Evolutionary conservation across 331 rosid species (phyloP).

Genomic region (Cucumis variabilis): DNA sequence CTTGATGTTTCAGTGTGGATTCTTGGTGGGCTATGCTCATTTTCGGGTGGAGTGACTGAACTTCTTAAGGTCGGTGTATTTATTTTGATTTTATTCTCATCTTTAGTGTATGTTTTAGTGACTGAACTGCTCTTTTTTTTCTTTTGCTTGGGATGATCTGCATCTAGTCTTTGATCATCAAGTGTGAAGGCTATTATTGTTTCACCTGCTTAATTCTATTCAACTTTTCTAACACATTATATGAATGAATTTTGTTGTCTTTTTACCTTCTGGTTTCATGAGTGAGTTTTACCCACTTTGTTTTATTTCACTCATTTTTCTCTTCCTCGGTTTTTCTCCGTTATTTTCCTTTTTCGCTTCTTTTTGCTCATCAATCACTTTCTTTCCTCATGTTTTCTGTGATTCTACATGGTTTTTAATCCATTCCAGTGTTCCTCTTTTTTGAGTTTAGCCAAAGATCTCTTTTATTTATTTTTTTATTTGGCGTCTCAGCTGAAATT

Average conservation of each 20-base stretch:
- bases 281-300: no score
- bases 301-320: slow-evolving; percentile 20
- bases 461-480: not conserved
- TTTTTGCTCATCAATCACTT: slow-evolving; percentile 10
- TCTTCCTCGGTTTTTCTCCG: slow-evolving; percentile 20
- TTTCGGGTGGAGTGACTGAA: slow-evolving; percentile 11
- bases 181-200: no score
- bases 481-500: not conserved
- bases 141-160: not conserved
- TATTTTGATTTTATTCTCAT: not conserved
- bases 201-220: no score
- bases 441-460: slow-evolving; percentile 21
- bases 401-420: not conserved
- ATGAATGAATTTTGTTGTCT: no score
- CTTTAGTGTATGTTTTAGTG: no score
- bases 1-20: slow-evolving; percentile 12
- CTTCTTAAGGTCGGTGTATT: not conserved
- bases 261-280: no score
- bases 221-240: no score
- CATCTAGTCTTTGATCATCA: slow-evolving; percentile 21
- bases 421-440: not conserved
- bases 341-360: not conserved
- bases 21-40: not conserved
- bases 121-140: no score
- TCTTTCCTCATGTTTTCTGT: not conserved